These are phyloP conservation scores for Rhodomyrtus psidioides DNA, from an alignment of 441 rosid species.

Conservation along the genomic window DNA sequence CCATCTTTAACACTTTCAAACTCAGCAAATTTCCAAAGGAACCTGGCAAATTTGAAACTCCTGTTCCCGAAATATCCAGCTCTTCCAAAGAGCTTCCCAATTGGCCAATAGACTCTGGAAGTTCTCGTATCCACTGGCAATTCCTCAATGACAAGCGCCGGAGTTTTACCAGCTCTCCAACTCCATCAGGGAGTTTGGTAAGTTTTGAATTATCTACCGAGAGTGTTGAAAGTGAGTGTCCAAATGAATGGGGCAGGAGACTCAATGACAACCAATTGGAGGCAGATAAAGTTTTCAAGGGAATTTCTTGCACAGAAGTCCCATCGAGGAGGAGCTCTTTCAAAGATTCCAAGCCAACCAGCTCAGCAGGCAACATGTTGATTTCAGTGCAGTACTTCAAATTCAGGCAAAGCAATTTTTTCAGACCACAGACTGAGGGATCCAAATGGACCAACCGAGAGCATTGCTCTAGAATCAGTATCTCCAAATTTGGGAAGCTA, in stretches of 20 bases:
- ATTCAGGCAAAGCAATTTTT: neutral
- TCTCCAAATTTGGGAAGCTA: neutral
- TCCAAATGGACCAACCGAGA: neutral
- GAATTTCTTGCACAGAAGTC: neutral
- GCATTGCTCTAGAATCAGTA: too few species aligned
- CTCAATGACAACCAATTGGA: neutral
- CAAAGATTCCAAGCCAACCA: neutral
- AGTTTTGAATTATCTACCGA: too few species aligned
- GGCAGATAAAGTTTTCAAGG: neutral
- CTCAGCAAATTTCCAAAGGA: accelerated
- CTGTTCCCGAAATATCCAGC: neutral
- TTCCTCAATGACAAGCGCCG: neutral
- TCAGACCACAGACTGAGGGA: neutral
- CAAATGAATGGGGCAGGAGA: too few species aligned
- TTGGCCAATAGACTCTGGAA: neutral
- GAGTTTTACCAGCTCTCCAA: neutral
- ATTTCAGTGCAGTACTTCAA: neutral
- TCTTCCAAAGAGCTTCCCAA: neutral
- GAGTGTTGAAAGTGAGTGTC: too few species aligned
- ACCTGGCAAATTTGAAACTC: accelerated
- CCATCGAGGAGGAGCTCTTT: neutral
- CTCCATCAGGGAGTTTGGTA: too few species aligned
- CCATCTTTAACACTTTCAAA: neutral
- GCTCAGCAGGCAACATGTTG: neutral
- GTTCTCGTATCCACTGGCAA: neutral